Evolutionary conservation across 495 filamentous ascomycete genomes (phyloP).

Genomic region (Poronia punctata): DNA sequence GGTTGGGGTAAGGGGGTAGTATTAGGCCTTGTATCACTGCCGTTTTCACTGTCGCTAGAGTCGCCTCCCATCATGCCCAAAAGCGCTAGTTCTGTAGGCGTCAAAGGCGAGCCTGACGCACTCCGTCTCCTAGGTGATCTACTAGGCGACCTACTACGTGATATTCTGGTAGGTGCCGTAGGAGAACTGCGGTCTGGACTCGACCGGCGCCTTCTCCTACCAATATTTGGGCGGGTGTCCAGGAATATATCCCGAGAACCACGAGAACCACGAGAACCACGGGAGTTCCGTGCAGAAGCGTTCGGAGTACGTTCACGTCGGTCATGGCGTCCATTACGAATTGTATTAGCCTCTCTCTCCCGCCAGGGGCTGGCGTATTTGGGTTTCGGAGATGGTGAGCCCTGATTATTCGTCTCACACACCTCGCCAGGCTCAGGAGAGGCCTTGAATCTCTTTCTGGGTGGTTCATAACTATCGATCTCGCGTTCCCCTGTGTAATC

Average conservation of each 20-base stretch:
- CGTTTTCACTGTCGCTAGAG: constrained; percentile 9
- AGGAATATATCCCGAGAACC: too few species aligned
- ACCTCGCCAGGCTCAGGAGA: constrained; percentile 28
- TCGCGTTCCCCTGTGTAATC: too few species aligned
- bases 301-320: neutral
- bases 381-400: constrained; percentile 9
- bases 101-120: constrained; percentile 13
- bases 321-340: neutral
- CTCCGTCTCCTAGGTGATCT: constrained; percentile 12
- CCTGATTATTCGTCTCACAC: constrained; percentile 14
- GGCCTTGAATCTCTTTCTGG: constrained; percentile 7
- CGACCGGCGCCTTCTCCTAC: too few species aligned
- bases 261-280: too few species aligned
- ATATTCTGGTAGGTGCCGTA: too few species aligned
- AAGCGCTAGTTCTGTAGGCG: constrained; percentile 17
- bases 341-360: constrained; percentile 1
- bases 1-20: constrained; percentile 18
- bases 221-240: too few species aligned
- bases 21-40: constrained; percentile 10
- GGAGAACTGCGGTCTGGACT: too few species aligned
- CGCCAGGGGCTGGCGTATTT: constrained; percentile 1
- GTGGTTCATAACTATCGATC: too few species aligned
- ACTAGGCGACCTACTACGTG: too few species aligned
- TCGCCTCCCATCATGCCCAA: constrained; percentile 11
- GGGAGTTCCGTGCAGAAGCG: too few species aligned